phyloP scores from a whole-genome alignment of 495 filamentous ascomycete species.

The Staphylotrichum longicolle region DNA sequence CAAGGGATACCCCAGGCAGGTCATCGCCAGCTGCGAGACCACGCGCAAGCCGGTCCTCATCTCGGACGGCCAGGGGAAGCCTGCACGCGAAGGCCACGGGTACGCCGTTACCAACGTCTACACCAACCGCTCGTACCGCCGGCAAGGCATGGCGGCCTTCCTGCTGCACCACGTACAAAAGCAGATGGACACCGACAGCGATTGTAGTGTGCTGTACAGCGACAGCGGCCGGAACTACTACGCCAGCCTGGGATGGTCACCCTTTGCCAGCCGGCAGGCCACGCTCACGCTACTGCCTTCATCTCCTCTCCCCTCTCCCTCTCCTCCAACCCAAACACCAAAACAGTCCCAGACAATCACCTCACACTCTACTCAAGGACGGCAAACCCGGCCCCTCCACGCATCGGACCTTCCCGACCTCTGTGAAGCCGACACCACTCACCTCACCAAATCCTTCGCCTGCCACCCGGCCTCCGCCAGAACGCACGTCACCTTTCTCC shows the following conservation, averaged over 20 bases:
- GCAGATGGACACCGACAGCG: slow-evolving; percentile 44
- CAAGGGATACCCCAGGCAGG: slow-evolving; percentile 36
- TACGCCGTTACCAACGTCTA: slow-evolving; percentile 84
- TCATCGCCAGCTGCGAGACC: slow-evolving; percentile 79
- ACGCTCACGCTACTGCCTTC: slow-evolving; percentile 48
- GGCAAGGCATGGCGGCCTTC: slow-evolving; percentile 72
- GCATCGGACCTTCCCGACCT: slow-evolving; percentile 51
- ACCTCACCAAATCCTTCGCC: slow-evolving; percentile 37
- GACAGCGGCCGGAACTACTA: slow-evolving; percentile 91
- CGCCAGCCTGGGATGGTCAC: slow-evolving; percentile 70
- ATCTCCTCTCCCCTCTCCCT: neutral
- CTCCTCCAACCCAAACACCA: neutral
- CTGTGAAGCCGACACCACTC: slow-evolving; percentile 53
- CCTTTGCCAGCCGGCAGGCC: slow-evolving; percentile 68
- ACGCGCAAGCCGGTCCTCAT: slow-evolving; percentile 69
- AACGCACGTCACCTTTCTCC: slow-evolving; percentile 63
- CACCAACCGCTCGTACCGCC: slow-evolving; percentile 65
- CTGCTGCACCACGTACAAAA: slow-evolving; percentile 45
- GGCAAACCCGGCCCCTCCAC: slow-evolving; percentile 36
- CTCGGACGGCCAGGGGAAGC: slow-evolving; percentile 21
- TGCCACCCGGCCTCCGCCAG: slow-evolving; percentile 30
- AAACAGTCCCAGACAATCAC: too few species aligned
- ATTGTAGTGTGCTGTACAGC: slow-evolving; percentile 76
- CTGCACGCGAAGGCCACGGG: slow-evolving; percentile 60
- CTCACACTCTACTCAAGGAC: slow-evolving; percentile 13